Base-by-base conservation (phyloP, 257 asterid genomes). In the Coffea canephora region DNA sequence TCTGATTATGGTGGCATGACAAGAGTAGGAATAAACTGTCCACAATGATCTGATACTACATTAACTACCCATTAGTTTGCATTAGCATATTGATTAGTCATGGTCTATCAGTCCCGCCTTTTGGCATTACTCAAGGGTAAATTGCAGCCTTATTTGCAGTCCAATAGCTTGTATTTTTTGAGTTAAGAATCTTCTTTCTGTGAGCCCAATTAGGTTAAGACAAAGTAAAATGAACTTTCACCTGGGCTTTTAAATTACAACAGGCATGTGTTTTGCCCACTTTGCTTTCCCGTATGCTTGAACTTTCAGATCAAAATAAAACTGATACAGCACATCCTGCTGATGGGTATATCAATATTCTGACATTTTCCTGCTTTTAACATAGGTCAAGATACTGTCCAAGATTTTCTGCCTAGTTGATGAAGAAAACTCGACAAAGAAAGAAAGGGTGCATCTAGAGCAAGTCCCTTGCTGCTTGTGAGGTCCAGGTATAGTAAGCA, bases 1-100 rank as follows among this genome's bases (percentile, higher is more conserved):
- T 73, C 69, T 79, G 62, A 73, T 46, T 25, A 69, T 73, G 57
- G 74, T 73, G 78, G 41, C 78, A 73, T 64, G 74, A 64, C 39
- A 48, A 73, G 69, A 62, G 72, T 59, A 45, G 71, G 71, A 78
- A 69, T 70, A 69, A 31, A 50, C 71, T 69, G 65, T 59, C 48
- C 36, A 76, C 39, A 15, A 48, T 65, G 16, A 25, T 62, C 45
- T 15, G 71, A 76, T 76, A 61, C 45, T 9, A 61, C 43, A 76
- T 62, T 45, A 64, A 45, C 64, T 76, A 16, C 39, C 48, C 79
- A 61, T 61, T 45, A 76, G 68, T 76, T 15, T 25, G 48, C 62
- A 61, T 61, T 43, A n/a, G 18, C 52, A 68, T 12, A 31, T 67
- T 68, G 39, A 50, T 1, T 25, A 68, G 81, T 8, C 81, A 23